Base-by-base conservation (phyloP, 768 basidiomycete species). In the Naganishia friedmannii region DNA sequence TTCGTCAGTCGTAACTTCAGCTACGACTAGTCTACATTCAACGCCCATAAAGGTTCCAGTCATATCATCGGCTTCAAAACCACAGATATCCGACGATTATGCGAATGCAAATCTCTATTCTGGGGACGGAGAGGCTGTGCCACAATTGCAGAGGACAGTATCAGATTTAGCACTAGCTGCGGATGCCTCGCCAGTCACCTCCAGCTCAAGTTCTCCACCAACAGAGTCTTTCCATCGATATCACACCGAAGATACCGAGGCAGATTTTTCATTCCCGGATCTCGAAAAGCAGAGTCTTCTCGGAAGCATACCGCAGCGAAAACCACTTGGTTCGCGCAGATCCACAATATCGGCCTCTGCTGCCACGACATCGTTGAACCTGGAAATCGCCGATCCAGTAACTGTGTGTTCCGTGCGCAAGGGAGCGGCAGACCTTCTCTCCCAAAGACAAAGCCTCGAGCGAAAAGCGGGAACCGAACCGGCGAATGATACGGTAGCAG, bases 341-440 rank as follows among this genome's bases (percentile, higher is more conserved):
- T 63, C 60, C 1, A 63, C 60, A 2, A 63, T 63, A 46, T 63
- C 60, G 19, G 60, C 60, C 6, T 63, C 60, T 15, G 60, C 60
- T 17, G 26, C 60, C 9, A 63, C 60, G 2, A 63, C 60, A 4
- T 63, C 60, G 19, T 42, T 63, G 37, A 63, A 63, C 26, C 26
- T 63, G 39, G 60, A 63, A 13, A 63, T 34, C 8, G 60, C 60
- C 21, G 60, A 45, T 63, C 26, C 60, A 8, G 39, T 63, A 3
- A 63, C 60, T 10, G 39, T 28, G 13, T 42, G 37, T 13, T 28
- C 60, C 13, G 7, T 23, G 13, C n/a, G 13, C 9, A 42, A 26
- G 23, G 60, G n/a, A 26, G 60, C 60, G 4, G 23, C 60, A n/a
- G 42, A 42, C 10, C 21, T 42, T 2, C 39, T 63, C 23, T 34